Conservation (phyloP, 495 filamentous ascomycete species). For the Penicillium roqueforti region DNA sequence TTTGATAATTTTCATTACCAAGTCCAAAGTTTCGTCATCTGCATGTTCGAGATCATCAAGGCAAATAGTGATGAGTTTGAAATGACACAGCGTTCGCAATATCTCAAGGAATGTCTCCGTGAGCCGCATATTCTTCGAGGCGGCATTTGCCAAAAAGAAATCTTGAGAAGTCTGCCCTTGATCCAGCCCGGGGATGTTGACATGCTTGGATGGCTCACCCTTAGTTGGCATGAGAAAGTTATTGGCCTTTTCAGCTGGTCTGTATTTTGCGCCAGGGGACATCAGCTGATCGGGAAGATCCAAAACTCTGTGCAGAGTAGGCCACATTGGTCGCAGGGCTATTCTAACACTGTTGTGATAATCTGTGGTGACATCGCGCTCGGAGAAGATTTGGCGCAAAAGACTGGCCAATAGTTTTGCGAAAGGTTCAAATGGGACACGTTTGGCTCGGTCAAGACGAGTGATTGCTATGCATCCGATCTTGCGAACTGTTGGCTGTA, state of each 20-base stretch:
- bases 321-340: slow-evolving; percentile 74
- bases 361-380: slow-evolving; percentile 75
- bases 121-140: slow-evolving; percentile 70
- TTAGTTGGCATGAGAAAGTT: slow-evolving; percentile 29
- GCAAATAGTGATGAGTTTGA: slow-evolving; percentile 77
- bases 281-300: slow-evolving; percentile 75
- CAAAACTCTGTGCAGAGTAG: slow-evolving; percentile 68
- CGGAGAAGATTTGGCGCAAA: slow-evolving; percentile 87
- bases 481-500: slow-evolving; percentile 67
- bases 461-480: slow-evolving; percentile 77
- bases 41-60: slow-evolving; percentile 85
- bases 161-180: slow-evolving; percentile 58
- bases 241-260: slow-evolving; percentile 26
- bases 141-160: slow-evolving; percentile 63
- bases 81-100: slow-evolving; percentile 68
- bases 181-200: slow-evolving; percentile 32
- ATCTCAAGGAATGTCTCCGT: slow-evolving; percentile 83
- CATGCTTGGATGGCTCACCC: slow-evolving; percentile 33
- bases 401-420: slow-evolving; percentile 74
- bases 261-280: slow-evolving; percentile 40
- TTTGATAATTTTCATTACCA: slow-evolving; percentile 68
- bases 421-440: slow-evolving; percentile 78
- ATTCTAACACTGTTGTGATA: slow-evolving; percentile 73
- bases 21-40: slow-evolving; percentile 77
- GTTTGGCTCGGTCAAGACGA: slow-evolving; percentile 78